Evolutionary conservation across 202 grass and related monocot species (phyloP).

Genomic region (Miscanthus sacchariflorus): DNA sequence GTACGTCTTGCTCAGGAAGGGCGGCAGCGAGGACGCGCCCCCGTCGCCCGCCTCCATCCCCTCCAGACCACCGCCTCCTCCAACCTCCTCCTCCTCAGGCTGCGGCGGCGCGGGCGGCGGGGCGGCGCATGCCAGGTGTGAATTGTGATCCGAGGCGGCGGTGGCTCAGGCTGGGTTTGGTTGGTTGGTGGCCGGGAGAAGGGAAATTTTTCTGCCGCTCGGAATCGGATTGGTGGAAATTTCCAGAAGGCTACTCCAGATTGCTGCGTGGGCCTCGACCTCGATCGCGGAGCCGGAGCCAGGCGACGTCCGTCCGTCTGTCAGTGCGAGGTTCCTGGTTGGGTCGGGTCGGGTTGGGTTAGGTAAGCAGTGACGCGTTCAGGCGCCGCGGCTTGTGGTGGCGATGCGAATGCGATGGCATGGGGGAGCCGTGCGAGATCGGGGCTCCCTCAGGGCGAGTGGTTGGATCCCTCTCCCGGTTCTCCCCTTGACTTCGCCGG

Average conservation of each 20-base stretch:
- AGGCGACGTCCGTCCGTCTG: neutral
- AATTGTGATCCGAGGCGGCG: conserved; percentile 38
- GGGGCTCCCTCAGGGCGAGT: neutral
- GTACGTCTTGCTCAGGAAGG: conserved; percentile 96
- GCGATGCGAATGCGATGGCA: too few relatives aligned
- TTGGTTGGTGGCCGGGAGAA: conserved; percentile 39
- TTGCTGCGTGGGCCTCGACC: conserved; percentile 14
- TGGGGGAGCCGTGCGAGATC: neutral
- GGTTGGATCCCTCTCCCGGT: neutral
- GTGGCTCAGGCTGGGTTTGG: conserved; percentile 6
- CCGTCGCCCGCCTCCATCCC: conserved; percentile 64
- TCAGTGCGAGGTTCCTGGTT: conserved; percentile 42
- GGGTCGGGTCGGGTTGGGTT: conserved; percentile 15
- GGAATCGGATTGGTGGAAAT: conserved; percentile 55
- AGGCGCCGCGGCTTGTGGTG: conserved; percentile 7
- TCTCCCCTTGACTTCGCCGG: neutral
- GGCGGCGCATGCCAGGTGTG: conserved; percentile 41
- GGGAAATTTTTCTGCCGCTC: neutral
- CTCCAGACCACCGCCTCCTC: neutral
- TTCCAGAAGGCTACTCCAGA: conserved; percentile 45
- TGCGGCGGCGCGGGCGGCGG: neutral
- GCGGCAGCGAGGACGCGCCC: conserved; percentile 66
- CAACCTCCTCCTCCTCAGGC: neutral
- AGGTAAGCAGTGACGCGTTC: conserved; percentile 59
- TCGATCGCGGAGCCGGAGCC: neutral